phyloP scores from a whole-genome alignment of 768 basidiomycete genomes.

The Tulasnella sp. region DNA sequence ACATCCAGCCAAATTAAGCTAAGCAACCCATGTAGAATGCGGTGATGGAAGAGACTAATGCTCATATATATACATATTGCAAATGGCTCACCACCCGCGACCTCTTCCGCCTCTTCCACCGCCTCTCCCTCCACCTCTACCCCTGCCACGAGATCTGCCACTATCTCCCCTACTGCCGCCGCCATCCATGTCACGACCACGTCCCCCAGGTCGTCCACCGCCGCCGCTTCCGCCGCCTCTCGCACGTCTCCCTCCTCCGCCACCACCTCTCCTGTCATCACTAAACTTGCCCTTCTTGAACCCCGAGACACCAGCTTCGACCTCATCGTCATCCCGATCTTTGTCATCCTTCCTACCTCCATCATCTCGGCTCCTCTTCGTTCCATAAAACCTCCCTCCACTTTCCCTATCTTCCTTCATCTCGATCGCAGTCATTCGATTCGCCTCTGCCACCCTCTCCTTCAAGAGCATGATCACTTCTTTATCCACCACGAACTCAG shows the following conservation, averaged over 20 bases:
- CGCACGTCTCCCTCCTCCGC: not conserved
- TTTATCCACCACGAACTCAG: slow-evolving; percentile 72
- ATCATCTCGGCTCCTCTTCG: slow-evolving; percentile 38
- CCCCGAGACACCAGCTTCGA: slow-evolving; percentile 79
- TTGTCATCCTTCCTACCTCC: slow-evolving; percentile 52
- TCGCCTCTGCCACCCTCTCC: slow-evolving; percentile 85
- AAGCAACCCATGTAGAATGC: no score
- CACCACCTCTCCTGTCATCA: not conserved
- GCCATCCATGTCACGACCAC: not conserved
- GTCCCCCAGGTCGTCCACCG: not conserved
- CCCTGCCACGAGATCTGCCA: not conserved
- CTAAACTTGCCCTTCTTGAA: slow-evolving; percentile 35
- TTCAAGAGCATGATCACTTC: slow-evolving; percentile 80
- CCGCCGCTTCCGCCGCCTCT: not conserved
- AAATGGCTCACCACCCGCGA: no score
- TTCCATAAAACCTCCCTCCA: slow-evolving; percentile 33
- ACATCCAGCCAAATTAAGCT: no score
- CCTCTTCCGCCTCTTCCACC: not conserved
- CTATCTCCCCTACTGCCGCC: not conserved
- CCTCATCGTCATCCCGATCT: slow-evolving; percentile 87
- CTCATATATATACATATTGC: no score
- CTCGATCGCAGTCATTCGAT: slow-evolving; percentile 57
- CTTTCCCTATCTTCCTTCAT: slow-evolving; percentile 62
- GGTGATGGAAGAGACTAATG: no score
- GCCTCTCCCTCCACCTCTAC: not conserved